Conservation (phyloP, 208 protist genomes). For the Wallacemonas sp. region DNA sequence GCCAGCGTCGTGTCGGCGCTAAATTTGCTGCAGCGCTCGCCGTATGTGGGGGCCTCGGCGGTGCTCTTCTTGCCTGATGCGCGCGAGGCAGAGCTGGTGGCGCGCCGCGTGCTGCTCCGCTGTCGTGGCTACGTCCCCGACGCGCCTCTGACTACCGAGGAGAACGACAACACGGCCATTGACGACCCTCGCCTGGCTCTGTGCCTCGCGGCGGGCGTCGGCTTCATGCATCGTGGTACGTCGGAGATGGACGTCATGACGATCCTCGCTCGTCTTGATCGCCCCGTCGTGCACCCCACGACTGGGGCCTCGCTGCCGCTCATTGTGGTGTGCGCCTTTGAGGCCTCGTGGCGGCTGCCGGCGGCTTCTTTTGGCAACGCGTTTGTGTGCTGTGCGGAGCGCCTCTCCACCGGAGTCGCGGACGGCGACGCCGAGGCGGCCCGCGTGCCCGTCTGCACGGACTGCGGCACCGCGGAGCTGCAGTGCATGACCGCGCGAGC, state of each 20-base stretch:
- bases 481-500: conserved; percentile 82
- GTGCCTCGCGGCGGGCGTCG: conserved; percentile 71
- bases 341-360: conserved; percentile 77
- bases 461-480: conserved; percentile 66
- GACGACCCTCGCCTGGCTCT: conserved; percentile 61
- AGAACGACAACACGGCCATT: conserved; percentile 25
- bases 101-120: conserved; percentile 70
- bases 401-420: conserved; percentile 18
- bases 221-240: conserved; percentile 73
- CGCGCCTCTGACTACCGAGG: background rate
- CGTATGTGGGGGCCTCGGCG: conserved; percentile 53
- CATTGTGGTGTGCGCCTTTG: conserved; percentile 76
- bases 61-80: conserved; percentile 78
- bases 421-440: background rate
- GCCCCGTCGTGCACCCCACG: conserved; percentile 45
- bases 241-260: conserved; percentile 60
- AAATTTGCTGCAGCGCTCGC: conserved; percentile 52
- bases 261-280: conserved; percentile 58
- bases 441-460: conserved; percentile 22
- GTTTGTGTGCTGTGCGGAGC: conserved; percentile 77
- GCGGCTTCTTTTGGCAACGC: conserved; percentile 68
- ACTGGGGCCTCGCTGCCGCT: conserved; percentile 61
- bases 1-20: conserved; percentile 52
- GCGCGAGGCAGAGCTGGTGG: conserved; percentile 61
- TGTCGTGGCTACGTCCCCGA: conserved; percentile 74